Percentiles rank a stretch among this genome's conserved stretches.
These are phyloP conservation scores for Tylopilus sp. DNA, from an alignment of 768 basidiomycete genomes.

Conservation along the genomic window DNA sequence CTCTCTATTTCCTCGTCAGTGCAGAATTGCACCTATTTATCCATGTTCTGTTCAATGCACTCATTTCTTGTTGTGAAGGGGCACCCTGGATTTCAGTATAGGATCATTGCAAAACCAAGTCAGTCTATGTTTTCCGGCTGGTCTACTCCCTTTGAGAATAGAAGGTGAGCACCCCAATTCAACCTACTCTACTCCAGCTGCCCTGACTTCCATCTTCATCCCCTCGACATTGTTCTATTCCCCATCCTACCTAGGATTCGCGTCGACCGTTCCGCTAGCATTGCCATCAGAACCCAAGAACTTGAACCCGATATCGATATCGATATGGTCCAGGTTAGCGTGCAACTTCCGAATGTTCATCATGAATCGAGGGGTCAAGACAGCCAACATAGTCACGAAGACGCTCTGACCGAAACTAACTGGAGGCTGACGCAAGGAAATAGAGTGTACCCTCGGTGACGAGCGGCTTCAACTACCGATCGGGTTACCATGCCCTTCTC, in stretches of 20 bases:
- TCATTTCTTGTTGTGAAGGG: too few species aligned
- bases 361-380: not conserved
- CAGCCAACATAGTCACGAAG: not conserved
- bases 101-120: too few species aligned
- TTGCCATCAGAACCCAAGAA: not conserved
- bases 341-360: not conserved
- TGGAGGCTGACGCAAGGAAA: not conserved
- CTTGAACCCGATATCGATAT: not conserved
- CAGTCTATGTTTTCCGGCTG: too few species aligned
- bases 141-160: too few species aligned
- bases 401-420: not conserved
- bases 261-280: not conserved
- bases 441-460: not conserved
- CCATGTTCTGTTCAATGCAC: too few species aligned
- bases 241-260: not conserved
- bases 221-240: not conserved
- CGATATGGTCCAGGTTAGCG: not conserved
- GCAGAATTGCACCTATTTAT: too few species aligned
- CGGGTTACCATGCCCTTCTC: not conserved
- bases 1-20: too few species aligned
- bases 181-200: not conserved
- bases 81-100: too few species aligned
- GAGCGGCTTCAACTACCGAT: not conserved
- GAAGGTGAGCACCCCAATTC: too few species aligned
- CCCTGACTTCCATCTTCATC: not conserved